Percentiles rank a stretch among this genome's conserved stretches.
Conservation (phyloP, 805 yeast species). For the Lipomyces orientalis region DNA sequence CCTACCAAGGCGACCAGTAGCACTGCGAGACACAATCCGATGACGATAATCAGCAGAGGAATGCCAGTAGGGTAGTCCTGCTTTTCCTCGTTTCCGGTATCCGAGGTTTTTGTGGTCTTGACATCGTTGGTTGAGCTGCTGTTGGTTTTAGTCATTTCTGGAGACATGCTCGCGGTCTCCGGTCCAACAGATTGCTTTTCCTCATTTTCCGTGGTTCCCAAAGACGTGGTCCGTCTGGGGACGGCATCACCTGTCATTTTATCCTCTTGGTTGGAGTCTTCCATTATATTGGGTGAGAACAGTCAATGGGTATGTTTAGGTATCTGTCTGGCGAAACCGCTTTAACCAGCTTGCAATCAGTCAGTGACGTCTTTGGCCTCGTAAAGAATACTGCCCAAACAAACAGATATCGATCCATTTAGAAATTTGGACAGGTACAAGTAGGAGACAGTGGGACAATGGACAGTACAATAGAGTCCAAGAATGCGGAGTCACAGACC, state of each 20-base stretch:
- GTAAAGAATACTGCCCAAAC: neutral
- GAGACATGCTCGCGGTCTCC: neutral
- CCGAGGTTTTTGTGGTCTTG: neutral
- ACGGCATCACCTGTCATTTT: neutral
- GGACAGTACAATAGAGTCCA: neutral
- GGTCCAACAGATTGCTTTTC: neutral
- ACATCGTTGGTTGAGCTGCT: neutral
- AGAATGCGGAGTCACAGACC: neutral
- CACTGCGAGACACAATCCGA: slow-evolving; percentile 18
- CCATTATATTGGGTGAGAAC: neutral
- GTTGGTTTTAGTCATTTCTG: neutral
- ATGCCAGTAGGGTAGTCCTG: slow-evolving; percentile 1
- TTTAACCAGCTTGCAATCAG: neutral
- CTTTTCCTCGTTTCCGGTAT: neutral
- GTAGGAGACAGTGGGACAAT: neutral
- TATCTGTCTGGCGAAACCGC: neutral
- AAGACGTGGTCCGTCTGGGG: neutral
- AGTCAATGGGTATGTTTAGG: neutral
- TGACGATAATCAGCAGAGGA: slow-evolving; percentile 1
- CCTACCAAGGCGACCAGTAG: slow-evolving; percentile 21
- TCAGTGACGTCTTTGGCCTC: neutral
- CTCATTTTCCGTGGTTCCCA: neutral
- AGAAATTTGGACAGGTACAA: neutral
- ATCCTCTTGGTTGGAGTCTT: neutral
- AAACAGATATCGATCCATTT: neutral